Conservation (phyloP, 495 filamentous ascomycete genomes). For the Aeminium ludgeri region DNA sequence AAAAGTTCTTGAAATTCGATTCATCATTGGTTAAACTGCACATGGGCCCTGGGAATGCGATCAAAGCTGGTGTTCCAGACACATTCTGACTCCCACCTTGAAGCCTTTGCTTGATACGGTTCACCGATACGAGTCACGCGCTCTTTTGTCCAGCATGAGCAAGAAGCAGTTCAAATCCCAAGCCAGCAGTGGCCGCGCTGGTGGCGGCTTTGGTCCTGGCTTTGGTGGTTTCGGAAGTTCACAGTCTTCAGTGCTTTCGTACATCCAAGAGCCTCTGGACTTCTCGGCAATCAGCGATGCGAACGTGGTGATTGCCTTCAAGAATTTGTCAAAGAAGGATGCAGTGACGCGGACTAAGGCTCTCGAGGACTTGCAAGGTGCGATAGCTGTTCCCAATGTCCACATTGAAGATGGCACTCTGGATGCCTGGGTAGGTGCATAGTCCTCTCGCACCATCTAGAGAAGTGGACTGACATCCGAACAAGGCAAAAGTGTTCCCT, state of each 20-base stretch:
- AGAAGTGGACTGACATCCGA: conserved; percentile 20
- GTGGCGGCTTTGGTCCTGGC: conserved; percentile 19
- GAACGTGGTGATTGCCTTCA: conserved; percentile 72
- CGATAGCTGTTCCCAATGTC: conserved; percentile 36
- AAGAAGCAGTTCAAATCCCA: conserved; percentile 51
- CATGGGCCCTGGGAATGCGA: no score
- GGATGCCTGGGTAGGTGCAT: conserved; percentile 64
- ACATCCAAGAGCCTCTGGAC: conserved; percentile 71
- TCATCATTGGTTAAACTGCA: no score
- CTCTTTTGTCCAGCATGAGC: conserved; percentile 31
- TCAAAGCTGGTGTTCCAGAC: no score
- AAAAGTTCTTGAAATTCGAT: no score
- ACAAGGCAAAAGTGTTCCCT: conserved; percentile 69
- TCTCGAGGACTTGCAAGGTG: conserved; percentile 61
- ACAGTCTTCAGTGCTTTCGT: conserved; percentile 49
- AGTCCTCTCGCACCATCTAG: conserved; percentile 6
- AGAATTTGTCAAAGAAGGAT: conserved; percentile 85
- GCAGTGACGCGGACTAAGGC: conserved; percentile 85
- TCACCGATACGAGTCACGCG: no score
- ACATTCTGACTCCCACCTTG: no score
- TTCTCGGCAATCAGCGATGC: conserved; percentile 59
- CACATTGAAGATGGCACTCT: conserved; percentile 60
- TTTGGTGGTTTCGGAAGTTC: conserved; percentile 29
- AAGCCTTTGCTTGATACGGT: no score
- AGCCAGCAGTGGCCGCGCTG: conserved; percentile 53